These are phyloP conservation scores for Dactylellina cionopaga DNA, from an alignment of 2,329 filamentous ascomycete species.

Conservation along the genomic window DNA sequence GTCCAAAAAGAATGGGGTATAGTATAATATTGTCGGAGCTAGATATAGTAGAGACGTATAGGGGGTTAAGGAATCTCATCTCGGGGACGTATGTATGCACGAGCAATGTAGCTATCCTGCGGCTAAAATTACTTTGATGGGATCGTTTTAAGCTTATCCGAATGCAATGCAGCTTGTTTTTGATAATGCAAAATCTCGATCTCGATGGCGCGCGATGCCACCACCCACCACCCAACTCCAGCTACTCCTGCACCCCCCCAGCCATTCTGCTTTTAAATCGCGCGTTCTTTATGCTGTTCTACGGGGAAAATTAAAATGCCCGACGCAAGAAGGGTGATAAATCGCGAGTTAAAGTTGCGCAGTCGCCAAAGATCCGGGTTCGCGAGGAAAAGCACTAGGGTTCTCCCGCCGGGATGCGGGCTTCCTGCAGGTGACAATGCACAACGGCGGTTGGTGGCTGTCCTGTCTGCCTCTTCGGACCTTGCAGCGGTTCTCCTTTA, in stretches of 20 bases:
- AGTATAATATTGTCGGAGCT: no score
- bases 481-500: constrained; percentile 11
- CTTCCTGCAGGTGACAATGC: constrained; percentile 36
- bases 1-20: no score
- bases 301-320: no score
- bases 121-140: not conserved
- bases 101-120: not conserved
- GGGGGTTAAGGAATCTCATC: not conserved
- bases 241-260: not conserved
- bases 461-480: not conserved
- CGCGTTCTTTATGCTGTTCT: no score
- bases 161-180: not conserved
- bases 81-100: not conserved
- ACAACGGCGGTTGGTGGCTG: constrained; percentile 16
- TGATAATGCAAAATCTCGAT: not conserved
- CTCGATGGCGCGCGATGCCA: not conserved
- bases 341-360: constrained; percentile 13
- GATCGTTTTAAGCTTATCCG: not conserved
- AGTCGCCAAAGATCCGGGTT: constrained; percentile 21
- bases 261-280: constrained; percentile 23
- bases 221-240: not conserved
- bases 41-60: no score
- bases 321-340: constrained; percentile 16
- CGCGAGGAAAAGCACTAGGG: constrained; percentile 6
- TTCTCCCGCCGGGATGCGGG: constrained; percentile 29